Evolutionary conservation across 805 yeast species (phyloP), one percentile per base, ranked within the genome.

Genomic region (Kregervanrija delftensis): DNA sequence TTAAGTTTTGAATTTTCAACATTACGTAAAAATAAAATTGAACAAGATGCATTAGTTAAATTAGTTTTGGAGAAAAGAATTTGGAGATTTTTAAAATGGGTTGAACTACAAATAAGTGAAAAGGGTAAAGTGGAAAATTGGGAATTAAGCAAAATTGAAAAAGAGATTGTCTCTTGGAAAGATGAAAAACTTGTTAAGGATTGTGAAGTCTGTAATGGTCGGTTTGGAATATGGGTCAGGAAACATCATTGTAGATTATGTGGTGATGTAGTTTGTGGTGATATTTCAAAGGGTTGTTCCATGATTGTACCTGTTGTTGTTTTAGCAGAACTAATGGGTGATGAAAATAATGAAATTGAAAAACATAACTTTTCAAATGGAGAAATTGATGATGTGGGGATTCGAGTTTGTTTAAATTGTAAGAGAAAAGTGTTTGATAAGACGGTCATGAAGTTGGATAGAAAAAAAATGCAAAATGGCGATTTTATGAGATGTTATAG

Each of bases 211-310:
- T 91, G 99, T 55, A 60, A 67, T 11, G 67, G 70, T 11, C 55
- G 57, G 30, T 93, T 88, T 60, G 68, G 73, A 10, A 64, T 78
- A 11, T 41, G 53, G 0, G 53, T 75, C 17, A 67, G 97, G 41
- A 86, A 83, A 51, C 98, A 93, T 59, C 99, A 91, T 60, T 93
- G 99, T 61, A 68, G 98, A 33, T 61, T 89, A 22, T 91, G 99
- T 67, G 98, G 98, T 0, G 57, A 63, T 28, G 77, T 85, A 1
- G 86, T 88, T 0, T 91, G 97, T 65, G 95, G 83, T 22, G 82
- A 81, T 51, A 53, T 61, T 42, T 65, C 48, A 40, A 73, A 69
- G 8, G 81, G 68, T 11, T 91, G 99, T 60, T 88, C 96, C 0
- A 77, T 80, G 58, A 77, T 79, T 44, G 81, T 87, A 0, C 86